These are phyloP conservation scores for Aspergillus neoniger DNA, from an alignment of 2,329 filamentous ascomycete species.

Conservation along the genomic window DNA sequence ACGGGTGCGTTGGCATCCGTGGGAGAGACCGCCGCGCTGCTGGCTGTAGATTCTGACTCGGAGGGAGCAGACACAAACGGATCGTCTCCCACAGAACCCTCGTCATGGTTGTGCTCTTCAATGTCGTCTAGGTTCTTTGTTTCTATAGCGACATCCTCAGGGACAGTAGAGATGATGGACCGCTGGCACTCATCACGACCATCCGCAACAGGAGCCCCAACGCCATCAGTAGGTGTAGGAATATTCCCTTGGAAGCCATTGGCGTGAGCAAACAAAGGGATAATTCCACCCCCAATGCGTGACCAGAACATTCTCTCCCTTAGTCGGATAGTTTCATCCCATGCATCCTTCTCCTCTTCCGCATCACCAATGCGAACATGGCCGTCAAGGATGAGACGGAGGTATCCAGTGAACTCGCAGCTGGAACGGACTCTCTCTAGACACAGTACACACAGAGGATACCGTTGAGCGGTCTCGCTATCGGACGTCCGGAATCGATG, in stretches of 20 bases:
- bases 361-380: slow-evolving; percentile 83
- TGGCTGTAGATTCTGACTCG: slow-evolving; percentile 13
- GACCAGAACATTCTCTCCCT: slow-evolving; percentile 98
- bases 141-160: slow-evolving; percentile 4
- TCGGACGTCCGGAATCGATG: slow-evolving; percentile 90
- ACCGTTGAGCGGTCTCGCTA: slow-evolving; percentile 79
- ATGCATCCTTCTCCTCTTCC: slow-evolving; percentile 82
- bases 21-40: slow-evolving; percentile 13
- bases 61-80: slow-evolving; percentile 16
- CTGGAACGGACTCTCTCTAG: slow-evolving; percentile 79
- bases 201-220: background rate
- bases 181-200: slow-evolving; percentile 11
- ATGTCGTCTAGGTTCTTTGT: slow-evolving; percentile 9
- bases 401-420: slow-evolving; percentile 89
- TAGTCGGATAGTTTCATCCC: slow-evolving; percentile 90
- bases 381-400: slow-evolving; percentile 88
- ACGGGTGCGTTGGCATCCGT: slow-evolving; percentile 4
- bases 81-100: slow-evolving; percentile 12
- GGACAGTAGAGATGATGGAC: slow-evolving; percentile 2
- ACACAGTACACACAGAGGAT: slow-evolving; percentile 88
- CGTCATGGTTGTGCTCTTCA: slow-evolving; percentile 7
- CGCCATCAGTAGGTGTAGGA: background rate
- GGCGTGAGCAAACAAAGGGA: slow-evolving; percentile 60
- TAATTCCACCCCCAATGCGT: slow-evolving; percentile 84
- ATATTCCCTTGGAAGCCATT: slow-evolving; percentile 12